phyloP scores from a whole-genome alignment of 192 early-diverging fungal genomes.

The Backusella luteola region DNA sequence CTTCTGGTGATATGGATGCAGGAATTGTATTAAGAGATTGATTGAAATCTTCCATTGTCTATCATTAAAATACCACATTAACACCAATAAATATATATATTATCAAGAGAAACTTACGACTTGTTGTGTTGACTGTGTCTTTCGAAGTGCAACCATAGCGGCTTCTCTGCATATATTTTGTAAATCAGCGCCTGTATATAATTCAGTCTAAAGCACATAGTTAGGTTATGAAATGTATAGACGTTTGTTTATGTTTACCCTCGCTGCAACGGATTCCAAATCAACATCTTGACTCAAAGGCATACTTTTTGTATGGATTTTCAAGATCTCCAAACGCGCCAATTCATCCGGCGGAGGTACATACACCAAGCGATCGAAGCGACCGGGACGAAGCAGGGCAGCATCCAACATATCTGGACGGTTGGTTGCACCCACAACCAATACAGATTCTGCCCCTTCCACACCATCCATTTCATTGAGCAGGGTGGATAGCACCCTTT shows the following conservation, averaged over 20 bases:
- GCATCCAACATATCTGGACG: conserved; percentile 86
- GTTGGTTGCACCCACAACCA: conserved; percentile 88
- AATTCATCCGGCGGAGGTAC: conserved; percentile 59
- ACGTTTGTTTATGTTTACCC: conserved; percentile 28
- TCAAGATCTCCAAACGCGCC: conserved; percentile 47
- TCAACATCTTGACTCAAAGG: conserved; percentile 51
- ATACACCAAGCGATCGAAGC: conserved; percentile 82
- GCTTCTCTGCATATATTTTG: conserved; percentile 58
- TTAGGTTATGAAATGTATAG: not conserved
- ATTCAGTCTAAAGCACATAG: conserved; percentile 40
- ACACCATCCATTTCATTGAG: conserved; percentile 94
- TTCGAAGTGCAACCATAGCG: conserved; percentile 44
- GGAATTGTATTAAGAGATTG: conserved; percentile 19
- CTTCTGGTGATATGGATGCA: conserved; percentile 11
- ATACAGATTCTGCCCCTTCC: conserved; percentile 63
- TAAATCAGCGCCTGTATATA: conserved; percentile 53
- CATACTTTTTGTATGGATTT: conserved; percentile 49
- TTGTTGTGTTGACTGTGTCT: not conserved
- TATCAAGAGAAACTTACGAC: conserved; percentile 13
- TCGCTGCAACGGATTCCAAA: conserved; percentile 43
- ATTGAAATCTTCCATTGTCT: conserved; percentile 23
- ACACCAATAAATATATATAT: not conserved
- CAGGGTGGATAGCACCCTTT: conserved; percentile 73
- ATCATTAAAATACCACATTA: not conserved
- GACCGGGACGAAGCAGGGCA: conserved; percentile 78